These are phyloP conservation scores for Carex arenaria DNA, from an alignment of 202 grass and related monocot species.

Conservation along the genomic window DNA sequence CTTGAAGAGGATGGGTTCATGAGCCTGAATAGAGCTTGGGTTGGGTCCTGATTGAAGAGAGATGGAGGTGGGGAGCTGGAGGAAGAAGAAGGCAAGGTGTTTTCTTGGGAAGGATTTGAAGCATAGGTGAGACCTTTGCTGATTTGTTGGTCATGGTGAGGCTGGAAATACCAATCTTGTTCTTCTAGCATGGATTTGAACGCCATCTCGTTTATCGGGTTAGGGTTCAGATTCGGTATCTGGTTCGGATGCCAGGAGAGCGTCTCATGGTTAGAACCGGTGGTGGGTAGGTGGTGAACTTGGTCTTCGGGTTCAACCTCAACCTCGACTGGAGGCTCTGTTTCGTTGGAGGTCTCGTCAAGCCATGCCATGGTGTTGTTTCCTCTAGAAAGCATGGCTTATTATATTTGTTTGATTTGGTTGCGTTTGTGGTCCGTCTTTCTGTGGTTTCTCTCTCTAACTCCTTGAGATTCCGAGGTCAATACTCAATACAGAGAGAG, in stretches of 20 bases:
- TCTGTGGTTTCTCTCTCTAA: background rate
- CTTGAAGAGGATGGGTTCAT: background rate
- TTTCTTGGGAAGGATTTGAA: conserved; percentile 29
- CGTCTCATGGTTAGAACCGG: background rate
- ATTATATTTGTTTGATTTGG: background rate
- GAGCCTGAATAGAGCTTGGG: conserved; percentile 26
- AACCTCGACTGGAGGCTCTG: background rate
- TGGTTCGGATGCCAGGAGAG: conserved; percentile 28
- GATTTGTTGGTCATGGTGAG: conserved; percentile 26
- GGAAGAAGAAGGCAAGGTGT: conserved; percentile 16
- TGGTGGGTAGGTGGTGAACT: background rate
- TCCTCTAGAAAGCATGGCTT: conserved; percentile 33
- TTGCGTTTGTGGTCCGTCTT: background rate
- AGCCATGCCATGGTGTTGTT: conserved; percentile 37
- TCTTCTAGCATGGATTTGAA: conserved; percentile 50
- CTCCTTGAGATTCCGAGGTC: background rate
- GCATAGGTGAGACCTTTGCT: conserved; percentile 22
- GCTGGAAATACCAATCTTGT: conserved; percentile 41
- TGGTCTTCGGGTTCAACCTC: background rate
- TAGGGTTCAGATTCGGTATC: conserved; percentile 5
- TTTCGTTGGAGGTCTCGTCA: conserved; percentile 20
- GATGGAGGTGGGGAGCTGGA: conserved; percentile 17
- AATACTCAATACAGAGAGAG: no score
- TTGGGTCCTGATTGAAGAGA: conserved; percentile 27
- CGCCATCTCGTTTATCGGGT: conserved; percentile 31